Percentiles rank a stretch among this genome's conserved stretches.
These are phyloP conservation scores for Fusarium torulosum DNA, from an alignment of 2,329 filamentous ascomycete genomes.

Conservation along the genomic window DNA sequence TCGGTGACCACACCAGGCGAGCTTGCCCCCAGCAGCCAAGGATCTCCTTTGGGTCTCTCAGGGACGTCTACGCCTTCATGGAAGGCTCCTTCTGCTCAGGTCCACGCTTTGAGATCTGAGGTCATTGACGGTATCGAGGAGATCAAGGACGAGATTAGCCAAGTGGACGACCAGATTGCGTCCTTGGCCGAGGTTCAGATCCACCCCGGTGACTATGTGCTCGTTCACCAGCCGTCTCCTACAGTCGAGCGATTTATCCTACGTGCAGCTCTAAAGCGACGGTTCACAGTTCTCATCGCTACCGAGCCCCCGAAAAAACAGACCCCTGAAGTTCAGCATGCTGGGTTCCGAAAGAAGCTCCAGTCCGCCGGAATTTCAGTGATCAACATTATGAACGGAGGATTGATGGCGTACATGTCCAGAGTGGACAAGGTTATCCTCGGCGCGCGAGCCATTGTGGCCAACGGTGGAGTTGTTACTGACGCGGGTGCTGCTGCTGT, in stretches of 20 bases:
- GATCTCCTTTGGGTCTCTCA: slow-evolving; percentile 63
- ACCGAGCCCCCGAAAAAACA: slow-evolving; percentile 66
- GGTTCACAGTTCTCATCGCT: slow-evolving; percentile 90
- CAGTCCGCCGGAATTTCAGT: slow-evolving; percentile 82
- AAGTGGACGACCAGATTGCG: slow-evolving; percentile 94
- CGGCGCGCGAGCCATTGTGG: slow-evolving; percentile 86
- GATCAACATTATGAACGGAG: slow-evolving; percentile 85
- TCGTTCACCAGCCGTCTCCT: slow-evolving; percentile 86
- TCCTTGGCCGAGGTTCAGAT: slow-evolving; percentile 91
- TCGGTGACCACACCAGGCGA: slow-evolving; percentile 73
- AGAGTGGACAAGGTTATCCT: slow-evolving; percentile 95
- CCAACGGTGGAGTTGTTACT: slow-evolving; percentile 87
- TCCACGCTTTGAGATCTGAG: slow-evolving; percentile 85
- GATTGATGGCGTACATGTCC: slow-evolving; percentile 93
- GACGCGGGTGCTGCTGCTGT: slow-evolving; percentile 87
- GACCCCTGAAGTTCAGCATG: slow-evolving; percentile 57
- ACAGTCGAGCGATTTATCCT: slow-evolving; percentile 92
- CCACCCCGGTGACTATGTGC: slow-evolving; percentile 90
- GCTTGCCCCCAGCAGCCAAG: slow-evolving; percentile 50
- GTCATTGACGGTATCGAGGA: slow-evolving; percentile 95
- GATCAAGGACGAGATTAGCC: slow-evolving; percentile 93
- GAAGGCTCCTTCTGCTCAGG: slow-evolving; percentile 57
- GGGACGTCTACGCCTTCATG: slow-evolving; percentile 64
- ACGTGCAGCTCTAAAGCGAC: slow-evolving; percentile 87
- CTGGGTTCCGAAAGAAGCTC: slow-evolving; percentile 80